Percentiles rank a stretch among this genome's conserved stretches.
Evolutionary conservation across 768 basidiomycete genomes (phyloP).

Genomic region (Chlorophyllum brunneum): DNA sequence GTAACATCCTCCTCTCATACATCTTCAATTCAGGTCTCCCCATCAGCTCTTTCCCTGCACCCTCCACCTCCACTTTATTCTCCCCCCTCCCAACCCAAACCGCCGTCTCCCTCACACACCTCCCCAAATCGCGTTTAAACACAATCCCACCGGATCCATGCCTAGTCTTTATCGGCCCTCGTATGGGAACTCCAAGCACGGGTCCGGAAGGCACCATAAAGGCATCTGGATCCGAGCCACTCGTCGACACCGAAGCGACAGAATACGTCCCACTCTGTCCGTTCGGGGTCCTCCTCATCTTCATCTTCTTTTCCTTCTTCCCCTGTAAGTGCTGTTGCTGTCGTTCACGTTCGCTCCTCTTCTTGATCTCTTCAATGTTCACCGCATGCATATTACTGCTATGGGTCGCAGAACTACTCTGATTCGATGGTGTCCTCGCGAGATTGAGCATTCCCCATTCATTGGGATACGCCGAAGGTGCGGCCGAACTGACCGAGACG

Average conservation of each 20-base stretch:
- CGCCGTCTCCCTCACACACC: conserved; percentile 26
- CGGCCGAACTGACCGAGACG: conserved; percentile 23
- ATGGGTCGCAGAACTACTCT: conserved; percentile 23
- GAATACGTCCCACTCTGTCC: conserved; percentile 59
- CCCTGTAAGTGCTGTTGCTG: neutral
- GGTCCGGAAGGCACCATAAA: conserved; percentile 41
- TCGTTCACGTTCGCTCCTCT: conserved; percentile 3
- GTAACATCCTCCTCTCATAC: conserved; percentile 52
- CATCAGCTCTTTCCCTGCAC: conserved; percentile 8
- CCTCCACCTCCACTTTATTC: neutral
- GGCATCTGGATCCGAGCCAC: conserved; percentile 49
- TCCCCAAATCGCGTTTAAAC: conserved; percentile 58
- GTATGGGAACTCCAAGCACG: conserved; percentile 48
- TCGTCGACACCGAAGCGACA: conserved; percentile 43
- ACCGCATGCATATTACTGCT: conserved; percentile 10
- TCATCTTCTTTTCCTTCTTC: conserved; percentile 20
- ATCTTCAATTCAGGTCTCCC: conserved; percentile 19
- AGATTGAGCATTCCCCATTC: conserved; percentile 21
- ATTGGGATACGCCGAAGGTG: conserved; percentile 35
- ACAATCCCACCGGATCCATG: conserved; percentile 48
- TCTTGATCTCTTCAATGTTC: conserved; percentile 12
- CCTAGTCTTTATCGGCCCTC: conserved; percentile 45
- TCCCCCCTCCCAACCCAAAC: conserved; percentile 20
- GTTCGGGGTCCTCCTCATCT: conserved; percentile 51
- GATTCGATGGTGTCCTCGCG: conserved; percentile 36